These are phyloP conservation scores for Zygoascus biomembranicola DNA, from an alignment of 805 yeast genomes.

Conservation along the genomic window DNA sequence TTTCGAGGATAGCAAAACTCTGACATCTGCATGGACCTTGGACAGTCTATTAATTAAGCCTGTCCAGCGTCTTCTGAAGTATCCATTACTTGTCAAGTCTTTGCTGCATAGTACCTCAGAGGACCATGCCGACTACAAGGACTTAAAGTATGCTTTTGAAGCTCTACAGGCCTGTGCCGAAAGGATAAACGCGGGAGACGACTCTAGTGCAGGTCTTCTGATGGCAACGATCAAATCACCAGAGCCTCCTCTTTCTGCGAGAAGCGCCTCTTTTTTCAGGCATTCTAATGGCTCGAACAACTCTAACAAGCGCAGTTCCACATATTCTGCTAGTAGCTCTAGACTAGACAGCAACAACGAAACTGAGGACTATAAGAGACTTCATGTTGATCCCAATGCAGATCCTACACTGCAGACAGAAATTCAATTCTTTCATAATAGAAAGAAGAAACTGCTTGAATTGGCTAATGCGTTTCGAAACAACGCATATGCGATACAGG, in stretches of 20 bases:
- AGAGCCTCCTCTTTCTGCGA: background rate
- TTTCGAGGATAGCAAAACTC: slow-evolving; percentile 18
- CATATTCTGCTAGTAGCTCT: background rate
- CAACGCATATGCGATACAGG: slow-evolving; percentile 9
- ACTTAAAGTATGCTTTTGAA: slow-evolving; percentile 16
- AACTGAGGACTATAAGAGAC: slow-evolving; percentile 6
- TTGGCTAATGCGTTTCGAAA: slow-evolving; percentile 11
- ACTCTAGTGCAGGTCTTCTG: background rate
- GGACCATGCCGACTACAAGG: slow-evolving; percentile 41
- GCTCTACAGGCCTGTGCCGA: slow-evolving; percentile 15
- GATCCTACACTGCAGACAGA: slow-evolving; percentile 10
- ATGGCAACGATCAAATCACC: background rate
- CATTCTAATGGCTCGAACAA: background rate
- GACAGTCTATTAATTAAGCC: slow-evolving; percentile 37
- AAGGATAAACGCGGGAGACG: slow-evolving; percentile 15
- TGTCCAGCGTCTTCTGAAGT: slow-evolving; percentile 36
- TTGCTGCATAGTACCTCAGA: slow-evolving; percentile 25
- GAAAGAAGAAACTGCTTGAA: slow-evolving; percentile 7
- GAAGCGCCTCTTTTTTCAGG: background rate
- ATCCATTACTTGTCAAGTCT: slow-evolving; percentile 32
- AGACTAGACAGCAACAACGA: background rate
- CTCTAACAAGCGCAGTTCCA: background rate
- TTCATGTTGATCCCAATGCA: slow-evolving; percentile 7
- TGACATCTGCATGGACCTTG: slow-evolving; percentile 34
- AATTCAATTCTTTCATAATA: slow-evolving; percentile 9